Base-by-base conservation (phyloP, 23 red algal genomes). In the Gracilariopsis chorda region DNA sequence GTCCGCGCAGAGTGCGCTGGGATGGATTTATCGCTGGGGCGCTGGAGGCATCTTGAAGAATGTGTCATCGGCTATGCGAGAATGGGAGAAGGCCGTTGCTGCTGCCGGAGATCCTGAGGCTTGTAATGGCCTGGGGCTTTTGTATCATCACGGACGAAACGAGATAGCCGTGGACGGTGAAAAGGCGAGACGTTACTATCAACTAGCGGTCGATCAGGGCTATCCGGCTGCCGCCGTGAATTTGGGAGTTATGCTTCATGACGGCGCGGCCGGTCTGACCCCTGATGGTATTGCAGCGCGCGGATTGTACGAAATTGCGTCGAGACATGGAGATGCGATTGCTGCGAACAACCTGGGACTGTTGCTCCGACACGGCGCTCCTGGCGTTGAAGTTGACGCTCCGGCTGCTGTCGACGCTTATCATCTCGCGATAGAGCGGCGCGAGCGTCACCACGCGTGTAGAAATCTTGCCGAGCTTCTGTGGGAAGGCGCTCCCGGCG, bases 231-330 rank as follows among this genome's bases (percentile, higher is more conserved):
- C 85, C 32, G 85, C 85, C 2, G 85, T 89, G 1, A 89, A 89
- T 17, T 52, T 89, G 47, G 85, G 85, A 11, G 85, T 89, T 7
- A 89, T 89, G 85, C 53, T 89, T 49, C 85, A 89, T 39, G 85
- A 89, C 57, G 85, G 85, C 3, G 85, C 85, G 0, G 68, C 69
- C 1, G 85, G 85, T 34, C 35, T 89, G 6, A 32, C 53, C 33
- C 61, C 48, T 36, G 85, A 89, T 29, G 85, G 85, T 0, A 32
- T 30, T 6, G 85, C 65, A 30, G 85, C 85, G 3, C 21, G 58
- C n/a, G 34, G 49, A 4, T 40, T 89, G 48, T 89, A 89, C 32
- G 85, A 89, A 61, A 46, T 89, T 45, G 85, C 85, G n/a, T 60
- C 43, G 35, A 23, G 46, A 5, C 48, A 89, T 58, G 85, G 70